Evolutionary conservation across 495 filamentous ascomycete genomes (phyloP).

Genomic region (Niebla homalea): DNA sequence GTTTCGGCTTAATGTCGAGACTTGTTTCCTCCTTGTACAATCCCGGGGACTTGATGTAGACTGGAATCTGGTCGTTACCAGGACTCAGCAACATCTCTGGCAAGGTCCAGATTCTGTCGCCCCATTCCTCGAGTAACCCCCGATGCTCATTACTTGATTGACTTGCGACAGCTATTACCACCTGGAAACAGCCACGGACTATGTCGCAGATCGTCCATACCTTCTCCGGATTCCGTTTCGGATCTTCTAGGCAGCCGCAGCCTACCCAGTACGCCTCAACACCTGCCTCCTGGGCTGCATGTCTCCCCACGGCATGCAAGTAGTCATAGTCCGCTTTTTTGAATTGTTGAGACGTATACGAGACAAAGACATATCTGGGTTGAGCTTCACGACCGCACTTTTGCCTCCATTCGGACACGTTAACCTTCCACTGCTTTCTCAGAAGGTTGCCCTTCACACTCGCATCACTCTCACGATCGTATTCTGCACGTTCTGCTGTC

Average conservation of each 20-base stretch:
- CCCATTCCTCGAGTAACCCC: conserved; percentile 25
- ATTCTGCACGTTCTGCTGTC: not conserved
- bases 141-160: conserved; percentile 1
- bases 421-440: not conserved
- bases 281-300: conserved; percentile 20
- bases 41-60: conserved; percentile 12
- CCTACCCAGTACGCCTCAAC: conserved; percentile 25
- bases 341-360: conserved; percentile 22
- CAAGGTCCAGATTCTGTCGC: conserved; percentile 34
- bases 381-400: not conserved
- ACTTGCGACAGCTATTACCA: conserved; percentile 21
- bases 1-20: not conserved
- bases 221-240: conserved; percentile 11
- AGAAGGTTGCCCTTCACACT: too few relatives aligned
- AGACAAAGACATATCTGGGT: conserved; percentile 4
- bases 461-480: not conserved
- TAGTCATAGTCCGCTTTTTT: conserved; percentile 9
- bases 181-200: conserved; percentile 21
- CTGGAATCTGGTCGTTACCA: conserved; percentile 12
- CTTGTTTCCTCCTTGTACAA: not conserved
- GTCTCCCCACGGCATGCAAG: conserved; percentile 18
- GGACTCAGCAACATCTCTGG: conserved; percentile 31
- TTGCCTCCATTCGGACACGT: not conserved
- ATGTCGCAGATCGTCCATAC: conserved; percentile 30
- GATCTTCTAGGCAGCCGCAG: conserved; percentile 10